Conservation (phyloP, 1,284 basidiomycete genomes). For the Irpex sp. region DNA sequence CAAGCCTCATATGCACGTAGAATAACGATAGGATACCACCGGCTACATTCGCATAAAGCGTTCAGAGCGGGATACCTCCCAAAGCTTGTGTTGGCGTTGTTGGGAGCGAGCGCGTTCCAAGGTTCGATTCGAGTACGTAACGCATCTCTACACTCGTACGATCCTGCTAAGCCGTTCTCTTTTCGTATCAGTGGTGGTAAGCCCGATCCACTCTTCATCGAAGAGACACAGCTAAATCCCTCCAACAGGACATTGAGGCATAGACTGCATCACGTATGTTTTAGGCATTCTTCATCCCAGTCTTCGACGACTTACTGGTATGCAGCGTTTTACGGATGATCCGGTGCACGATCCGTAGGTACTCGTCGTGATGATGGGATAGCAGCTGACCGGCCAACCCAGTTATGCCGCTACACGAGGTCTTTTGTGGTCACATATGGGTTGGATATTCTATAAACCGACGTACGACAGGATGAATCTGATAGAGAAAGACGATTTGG, state of each 20-base stretch:
- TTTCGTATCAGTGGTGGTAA: slow-evolving; percentile 42
- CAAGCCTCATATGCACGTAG: slow-evolving; percentile 28
- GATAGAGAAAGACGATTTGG: slow-evolving; percentile 70
- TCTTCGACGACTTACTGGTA: neutral
- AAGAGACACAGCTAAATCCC: neutral
- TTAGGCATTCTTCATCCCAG: neutral
- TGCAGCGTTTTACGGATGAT: slow-evolving; percentile 73
- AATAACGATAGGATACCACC: slow-evolving; percentile 74
- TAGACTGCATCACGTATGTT: slow-evolving; percentile 68
- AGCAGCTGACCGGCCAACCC: neutral
- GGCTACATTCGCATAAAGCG: slow-evolving; percentile 71
- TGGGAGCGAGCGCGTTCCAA: slow-evolving; percentile 71
- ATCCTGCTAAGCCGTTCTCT: neutral
- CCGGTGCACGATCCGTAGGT: slow-evolving; percentile 67
- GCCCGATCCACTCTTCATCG: slow-evolving; percentile 14
- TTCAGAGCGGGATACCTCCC: slow-evolving; percentile 59
- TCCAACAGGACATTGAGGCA: slow-evolving; percentile 65
- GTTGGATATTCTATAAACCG: slow-evolving; percentile 83
- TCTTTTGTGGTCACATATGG: slow-evolving; percentile 74
- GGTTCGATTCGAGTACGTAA: slow-evolving; percentile 51
- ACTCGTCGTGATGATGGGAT: neutral
- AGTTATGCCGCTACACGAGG: slow-evolving; percentile 75
- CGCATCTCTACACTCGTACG: neutral
- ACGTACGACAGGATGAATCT: slow-evolving; percentile 59
- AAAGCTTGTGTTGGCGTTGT: slow-evolving; percentile 53